Base-by-base conservation (phyloP, 768 basidiomycete genomes). In the Boletellus ananas region DNA sequence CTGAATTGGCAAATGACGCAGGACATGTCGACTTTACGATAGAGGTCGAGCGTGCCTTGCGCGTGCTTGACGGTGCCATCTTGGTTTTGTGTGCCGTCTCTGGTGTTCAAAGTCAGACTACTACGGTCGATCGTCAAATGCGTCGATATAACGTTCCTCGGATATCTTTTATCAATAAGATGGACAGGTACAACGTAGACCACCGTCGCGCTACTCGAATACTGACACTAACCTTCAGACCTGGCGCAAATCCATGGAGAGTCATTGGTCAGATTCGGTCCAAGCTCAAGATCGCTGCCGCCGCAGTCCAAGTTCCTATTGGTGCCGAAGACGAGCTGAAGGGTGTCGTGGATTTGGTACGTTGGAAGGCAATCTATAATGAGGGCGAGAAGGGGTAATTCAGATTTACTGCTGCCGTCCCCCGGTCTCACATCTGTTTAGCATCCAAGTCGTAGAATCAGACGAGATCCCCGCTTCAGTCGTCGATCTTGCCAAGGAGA, bases 11-110 rank as follows among this genome's bases (percentile, higher is more conserved):
- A 9, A 42, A 44, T 37, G 51, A 20, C 56, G n/a, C 49, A 93
- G 94, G 94, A 59, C 96, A 99, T 76, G 96, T 99, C 56, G 96
- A 99, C 69, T 99, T 99, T 64, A 99, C 96, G 2, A 98, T 99
- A 58, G 96, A 99, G 70, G 96, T 99, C 8, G 96, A 99, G 69
- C 84, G 96, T 14, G 96, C 96, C 21, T 75, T 99, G 43, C 84
- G 96, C 44, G 96, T 98, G 8, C 74, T 99, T 55, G 96, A 99
- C 67, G 96, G 96, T 55, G 96, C 96, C 45, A 87, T 98, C 41
- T 69, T 99, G 62, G 96, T 99, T 27, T 76, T 99, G 20, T 98
- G 96, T 70, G 94, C 96, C 18, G 96, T 99, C 38, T 87, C 93
- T 47, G 96, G 96, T 56, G 96, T 99, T 4, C 71, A 94, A 84